These are phyloP conservation scores for Microcyclospora tardicrescens DNA, from an alignment of 2,329 filamentous ascomycete species.

Conservation along the genomic window DNA sequence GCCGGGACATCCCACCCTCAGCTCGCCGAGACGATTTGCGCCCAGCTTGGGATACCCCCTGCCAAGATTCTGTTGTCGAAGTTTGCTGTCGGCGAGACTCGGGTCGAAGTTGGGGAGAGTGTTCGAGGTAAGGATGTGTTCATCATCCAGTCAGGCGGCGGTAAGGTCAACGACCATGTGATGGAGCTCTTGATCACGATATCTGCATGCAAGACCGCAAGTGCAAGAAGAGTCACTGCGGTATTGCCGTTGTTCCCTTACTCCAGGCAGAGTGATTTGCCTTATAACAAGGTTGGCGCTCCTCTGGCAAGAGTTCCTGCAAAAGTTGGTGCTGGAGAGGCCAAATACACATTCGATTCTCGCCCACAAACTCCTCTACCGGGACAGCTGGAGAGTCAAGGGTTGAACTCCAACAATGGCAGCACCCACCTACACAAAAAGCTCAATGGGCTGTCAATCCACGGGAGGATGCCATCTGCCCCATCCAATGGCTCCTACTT, in stretches of 20 bases:
- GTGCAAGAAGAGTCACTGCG: conserved; percentile 82
- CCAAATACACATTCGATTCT: conserved; percentile 75
- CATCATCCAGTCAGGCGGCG: conserved; percentile 89
- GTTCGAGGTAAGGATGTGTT: conserved; percentile 98
- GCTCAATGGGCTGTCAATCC: conserved; percentile 54
- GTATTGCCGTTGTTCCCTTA: conserved; percentile 95
- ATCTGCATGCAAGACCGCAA: conserved; percentile 92
- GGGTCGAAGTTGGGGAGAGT: conserved; percentile 90
- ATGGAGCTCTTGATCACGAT: conserved; percentile 97
- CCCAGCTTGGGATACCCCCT: conserved; percentile 72
- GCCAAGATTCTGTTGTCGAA: conserved; percentile 77
- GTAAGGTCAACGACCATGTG: conserved; percentile 88
- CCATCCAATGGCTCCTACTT: conserved; percentile 12
- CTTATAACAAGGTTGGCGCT: conserved; percentile 90
- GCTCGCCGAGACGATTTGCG: conserved; percentile 76
- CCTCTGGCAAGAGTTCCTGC: conserved; percentile 61
- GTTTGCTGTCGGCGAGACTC: conserved; percentile 89
- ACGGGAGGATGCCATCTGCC: conserved; percentile 35
- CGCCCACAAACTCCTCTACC: conserved; percentile 75
- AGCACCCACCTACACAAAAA: conserved; percentile 57
- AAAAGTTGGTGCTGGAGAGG: conserved; percentile 42
- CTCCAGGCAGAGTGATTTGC: conserved; percentile 87
- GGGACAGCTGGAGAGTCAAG: conserved; percentile 52
- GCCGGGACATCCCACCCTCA: conserved; percentile 86
- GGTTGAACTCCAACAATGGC: conserved; percentile 47